Evolutionary conservation across 495 filamentous ascomycete species (phyloP).

Genomic region (Neurospora intermedia): DNA sequence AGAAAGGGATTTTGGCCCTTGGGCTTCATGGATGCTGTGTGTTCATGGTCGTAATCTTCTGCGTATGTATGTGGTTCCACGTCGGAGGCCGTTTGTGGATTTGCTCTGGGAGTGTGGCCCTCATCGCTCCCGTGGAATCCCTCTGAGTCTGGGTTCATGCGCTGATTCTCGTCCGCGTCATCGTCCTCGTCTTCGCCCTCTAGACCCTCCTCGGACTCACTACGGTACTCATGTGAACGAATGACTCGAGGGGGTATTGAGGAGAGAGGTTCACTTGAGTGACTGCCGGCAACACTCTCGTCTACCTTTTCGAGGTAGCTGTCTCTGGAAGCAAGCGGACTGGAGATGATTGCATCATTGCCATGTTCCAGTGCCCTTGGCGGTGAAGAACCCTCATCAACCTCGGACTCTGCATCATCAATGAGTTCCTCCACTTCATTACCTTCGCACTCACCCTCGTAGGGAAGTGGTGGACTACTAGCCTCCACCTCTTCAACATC

Average conservation of each 20-base stretch:
- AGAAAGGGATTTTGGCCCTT: constrained; percentile 21
- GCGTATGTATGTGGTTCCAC: background rate
- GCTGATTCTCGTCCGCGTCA: background rate
- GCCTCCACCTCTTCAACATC: constrained; percentile 11
- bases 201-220: background rate
- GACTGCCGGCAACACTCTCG: background rate
- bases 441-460: background rate
- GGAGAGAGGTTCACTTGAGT: background rate
- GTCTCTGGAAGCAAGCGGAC: background rate
- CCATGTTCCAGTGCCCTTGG: background rate
- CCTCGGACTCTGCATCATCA: constrained; percentile 15
- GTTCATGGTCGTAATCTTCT: constrained; percentile 8
- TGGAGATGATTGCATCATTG: background rate
- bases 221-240: background rate
- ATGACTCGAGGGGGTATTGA: background rate
- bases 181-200: constrained; percentile 1
- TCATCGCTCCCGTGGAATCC: background rate
- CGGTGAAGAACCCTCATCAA: background rate
- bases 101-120: background rate
- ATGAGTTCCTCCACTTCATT: constrained; percentile 9
- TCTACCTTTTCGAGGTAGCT: background rate
- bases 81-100: background rate
- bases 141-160: background rate
- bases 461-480: background rate
- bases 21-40: background rate